These are phyloP conservation scores for Sporothrix schenckii DNA, from an alignment of 2,329 filamentous ascomycete species.

Conservation along the genomic window DNA sequence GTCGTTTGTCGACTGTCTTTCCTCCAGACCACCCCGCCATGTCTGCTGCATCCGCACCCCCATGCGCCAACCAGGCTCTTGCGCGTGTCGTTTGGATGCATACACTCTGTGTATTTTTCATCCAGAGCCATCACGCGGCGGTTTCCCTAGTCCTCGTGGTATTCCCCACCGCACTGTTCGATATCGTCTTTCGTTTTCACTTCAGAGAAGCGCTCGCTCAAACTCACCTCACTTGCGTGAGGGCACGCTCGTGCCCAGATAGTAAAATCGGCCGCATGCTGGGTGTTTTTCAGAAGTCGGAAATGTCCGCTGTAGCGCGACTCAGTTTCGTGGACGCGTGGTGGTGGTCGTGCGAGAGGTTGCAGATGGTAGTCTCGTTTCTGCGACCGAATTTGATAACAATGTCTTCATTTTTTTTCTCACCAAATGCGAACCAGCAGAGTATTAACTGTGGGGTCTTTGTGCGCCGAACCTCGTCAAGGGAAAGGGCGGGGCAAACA, in stretches of 20 bases:
- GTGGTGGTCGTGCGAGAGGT: background rate
- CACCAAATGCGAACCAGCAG: conserved; percentile 23
- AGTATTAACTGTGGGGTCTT: conserved; percentile 31
- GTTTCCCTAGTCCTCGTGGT: background rate
- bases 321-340: background rate
- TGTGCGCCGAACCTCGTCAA: conserved; percentile 30
- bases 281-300: conserved; percentile 41
- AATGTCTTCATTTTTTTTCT: conserved; percentile 34
- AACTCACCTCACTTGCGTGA: conserved; percentile 73
- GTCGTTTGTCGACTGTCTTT: background rate
- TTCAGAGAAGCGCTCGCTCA: background rate
- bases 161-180: background rate
- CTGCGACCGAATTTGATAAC: conserved; percentile 30
- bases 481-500: conserved; percentile 30
- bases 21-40: conserved; percentile 12
- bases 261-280: conserved; percentile 97
- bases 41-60: conserved; percentile 2
- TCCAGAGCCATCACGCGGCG: background rate
- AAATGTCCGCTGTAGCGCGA: background rate
- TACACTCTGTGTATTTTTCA: background rate
- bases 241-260: conserved; percentile 92
- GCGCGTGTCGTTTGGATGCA: conserved; percentile 27
- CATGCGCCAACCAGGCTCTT: background rate
- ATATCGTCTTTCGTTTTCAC: background rate
- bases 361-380: conserved; percentile 26